A percentile compares a stretch with the other conserved stretches of the same genome.
Conservation (phyloP, 2,329 filamentous ascomycete species). For the Alternaria gansuensis region DNA sequence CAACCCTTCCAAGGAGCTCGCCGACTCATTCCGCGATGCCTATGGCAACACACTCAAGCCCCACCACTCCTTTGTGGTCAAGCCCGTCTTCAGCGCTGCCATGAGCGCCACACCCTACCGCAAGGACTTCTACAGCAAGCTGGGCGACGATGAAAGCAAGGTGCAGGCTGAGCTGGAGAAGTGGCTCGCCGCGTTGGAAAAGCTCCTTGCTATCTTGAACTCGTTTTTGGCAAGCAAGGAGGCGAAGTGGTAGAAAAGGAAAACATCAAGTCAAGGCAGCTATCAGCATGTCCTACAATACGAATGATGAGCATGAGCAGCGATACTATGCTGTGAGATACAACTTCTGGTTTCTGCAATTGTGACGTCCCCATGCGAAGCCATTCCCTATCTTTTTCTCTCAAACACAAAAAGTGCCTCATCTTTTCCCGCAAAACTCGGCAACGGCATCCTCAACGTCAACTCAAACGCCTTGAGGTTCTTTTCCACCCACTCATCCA, state of each 20-base stretch:
- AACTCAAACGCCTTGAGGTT: slow-evolving; percentile 67
- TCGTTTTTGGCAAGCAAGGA: slow-evolving; percentile 58
- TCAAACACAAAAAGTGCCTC: slow-evolving; percentile 75
- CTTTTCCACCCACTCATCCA: slow-evolving; percentile 71
- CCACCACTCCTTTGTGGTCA: slow-evolving; percentile 87
- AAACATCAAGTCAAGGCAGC: background rate
- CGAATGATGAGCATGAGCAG: slow-evolving; percentile 3
- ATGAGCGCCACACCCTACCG: slow-evolving; percentile 95
- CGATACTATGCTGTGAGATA: background rate
- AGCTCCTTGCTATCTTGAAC: slow-evolving; percentile 79
- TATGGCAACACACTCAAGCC: slow-evolving; percentile 90
- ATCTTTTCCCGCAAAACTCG: slow-evolving; percentile 79
- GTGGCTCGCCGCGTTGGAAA: slow-evolving; percentile 82
- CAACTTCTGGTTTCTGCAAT: background rate
- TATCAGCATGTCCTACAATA: slow-evolving; percentile 2
- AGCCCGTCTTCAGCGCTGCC: slow-evolving; percentile 90
- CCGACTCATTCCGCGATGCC: slow-evolving; percentile 83
- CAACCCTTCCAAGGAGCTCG: slow-evolving; percentile 76
- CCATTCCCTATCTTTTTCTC: slow-evolving; percentile 34
- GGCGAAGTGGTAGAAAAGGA: slow-evolving; percentile 42
- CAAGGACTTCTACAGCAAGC: slow-evolving; percentile 90
- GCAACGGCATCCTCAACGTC: slow-evolving; percentile 71
- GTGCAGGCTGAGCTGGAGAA: slow-evolving; percentile 70
- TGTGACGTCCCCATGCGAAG: background rate
- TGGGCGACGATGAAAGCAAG: slow-evolving; percentile 72